A percentile compares a stretch with the other conserved stretches of the same genome.
phyloP scores from a whole-genome alignment of 73 alveolate genomes.

The Halteria grandinella region DNA sequence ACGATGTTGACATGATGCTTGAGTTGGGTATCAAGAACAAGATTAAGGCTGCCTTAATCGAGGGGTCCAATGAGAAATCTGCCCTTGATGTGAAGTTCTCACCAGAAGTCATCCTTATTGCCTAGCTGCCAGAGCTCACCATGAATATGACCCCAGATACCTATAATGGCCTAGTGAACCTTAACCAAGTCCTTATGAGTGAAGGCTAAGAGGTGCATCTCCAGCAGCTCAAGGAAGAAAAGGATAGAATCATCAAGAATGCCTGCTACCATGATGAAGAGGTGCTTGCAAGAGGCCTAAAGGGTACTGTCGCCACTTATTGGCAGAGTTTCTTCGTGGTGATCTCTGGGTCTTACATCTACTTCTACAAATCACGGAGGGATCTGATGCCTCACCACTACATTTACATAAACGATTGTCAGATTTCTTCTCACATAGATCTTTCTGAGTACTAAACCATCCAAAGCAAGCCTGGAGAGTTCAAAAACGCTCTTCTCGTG shows the following conservation, averaged over 20 bases:
- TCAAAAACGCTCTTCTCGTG: no score
- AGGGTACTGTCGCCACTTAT: constrained; percentile 1
- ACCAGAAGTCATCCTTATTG: constrained; percentile 5
- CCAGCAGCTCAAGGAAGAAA: not conserved
- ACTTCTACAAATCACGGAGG: constrained; percentile 47
- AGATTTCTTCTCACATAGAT: not conserved
- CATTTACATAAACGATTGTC: constrained; percentile 29
- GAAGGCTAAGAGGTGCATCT: constrained; percentile 37
- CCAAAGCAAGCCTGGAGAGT: no score
- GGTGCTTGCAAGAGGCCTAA: not conserved
- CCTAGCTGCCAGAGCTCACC: not conserved
- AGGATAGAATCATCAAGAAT: constrained; percentile 8
- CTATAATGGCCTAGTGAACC: constrained; percentile 35
- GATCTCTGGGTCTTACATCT: constrained; percentile 56
- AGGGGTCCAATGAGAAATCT: not conserved
- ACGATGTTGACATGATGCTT: constrained; percentile 17
- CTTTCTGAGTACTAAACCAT: not conserved
- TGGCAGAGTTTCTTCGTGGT: constrained; percentile 7
- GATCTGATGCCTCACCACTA: constrained; percentile 56
- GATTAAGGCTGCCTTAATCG: constrained; percentile 20
- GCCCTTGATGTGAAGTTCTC: not conserved
- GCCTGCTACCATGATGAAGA: not conserved
- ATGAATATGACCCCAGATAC: constrained; percentile 44
- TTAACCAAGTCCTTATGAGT: constrained; percentile 5
- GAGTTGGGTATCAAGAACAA: constrained; percentile 18